Evolutionary conservation across 1,139 yeast species (phyloP).

Genomic region (Wickerhamomyces sp.): DNA sequence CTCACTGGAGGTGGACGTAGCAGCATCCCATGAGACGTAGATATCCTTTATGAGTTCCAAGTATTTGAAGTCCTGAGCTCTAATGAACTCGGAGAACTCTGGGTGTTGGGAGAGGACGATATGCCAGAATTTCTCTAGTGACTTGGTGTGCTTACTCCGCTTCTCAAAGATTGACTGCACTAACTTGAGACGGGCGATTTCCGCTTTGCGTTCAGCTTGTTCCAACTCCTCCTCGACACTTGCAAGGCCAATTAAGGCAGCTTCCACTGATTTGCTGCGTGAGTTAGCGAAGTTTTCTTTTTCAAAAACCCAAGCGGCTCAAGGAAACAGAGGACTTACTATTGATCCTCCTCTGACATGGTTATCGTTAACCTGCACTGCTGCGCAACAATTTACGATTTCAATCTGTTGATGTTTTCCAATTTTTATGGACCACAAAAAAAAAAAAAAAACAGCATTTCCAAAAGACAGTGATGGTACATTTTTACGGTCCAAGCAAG

Average conservation of each 20-base stretch:
- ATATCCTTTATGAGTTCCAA: slow-evolving; percentile 56
- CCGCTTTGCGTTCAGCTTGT: slow-evolving; percentile 28
- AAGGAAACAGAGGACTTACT: too few relatives aligned
- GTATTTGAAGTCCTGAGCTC: slow-evolving; percentile 63
- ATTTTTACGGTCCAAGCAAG: too few relatives aligned
- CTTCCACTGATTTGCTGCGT: slow-evolving; percentile 15
- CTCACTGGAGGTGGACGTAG: slow-evolving; percentile 26
- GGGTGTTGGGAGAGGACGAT: slow-evolving; percentile 70
- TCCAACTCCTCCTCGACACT: slow-evolving; percentile 21
- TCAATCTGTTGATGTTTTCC: too few relatives aligned
- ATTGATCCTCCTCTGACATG: too few relatives aligned
- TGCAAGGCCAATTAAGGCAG: slow-evolving; percentile 21
- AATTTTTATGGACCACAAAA: too few relatives aligned
- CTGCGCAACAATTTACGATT: too few relatives aligned
- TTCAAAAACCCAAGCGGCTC: too few relatives aligned
- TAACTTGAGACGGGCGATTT: slow-evolving; percentile 39
- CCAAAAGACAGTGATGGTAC: too few relatives aligned
- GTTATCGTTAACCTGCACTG: too few relatives aligned
- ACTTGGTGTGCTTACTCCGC: slow-evolving; percentile 40
- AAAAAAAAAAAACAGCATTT: too few relatives aligned
- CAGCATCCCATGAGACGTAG: slow-evolving; percentile 45
- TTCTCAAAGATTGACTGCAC: slow-evolving; percentile 46
- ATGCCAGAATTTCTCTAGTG: slow-evolving; percentile 71
- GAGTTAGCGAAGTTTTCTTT: too few relatives aligned
- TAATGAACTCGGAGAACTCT: slow-evolving; percentile 66